A percentile compares a stretch with the other conserved stretches of the same genome.
Evolutionary conservation across 768 basidiomycete genomes (phyloP).

Genomic region (Asterophora parasitica): DNA sequence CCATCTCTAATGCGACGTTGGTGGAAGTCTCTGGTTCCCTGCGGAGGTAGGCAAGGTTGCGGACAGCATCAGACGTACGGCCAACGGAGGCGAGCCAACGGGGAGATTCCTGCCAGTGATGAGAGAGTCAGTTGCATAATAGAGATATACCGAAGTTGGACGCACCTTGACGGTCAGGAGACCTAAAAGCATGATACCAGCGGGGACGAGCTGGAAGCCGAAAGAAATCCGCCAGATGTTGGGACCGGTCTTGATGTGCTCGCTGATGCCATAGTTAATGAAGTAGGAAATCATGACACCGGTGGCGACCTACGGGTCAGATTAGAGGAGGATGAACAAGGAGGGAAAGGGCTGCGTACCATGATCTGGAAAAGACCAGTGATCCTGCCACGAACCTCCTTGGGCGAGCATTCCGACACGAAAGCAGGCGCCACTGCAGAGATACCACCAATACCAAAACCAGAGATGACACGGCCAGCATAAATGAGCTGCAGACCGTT

Average conservation of each 20-base stretch:
- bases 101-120: constrained; percentile 69
- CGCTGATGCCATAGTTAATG: constrained; percentile 61
- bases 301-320: constrained; percentile 44
- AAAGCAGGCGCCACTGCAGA: constrained; percentile 81
- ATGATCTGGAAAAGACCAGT: constrained; percentile 86
- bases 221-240: constrained; percentile 70
- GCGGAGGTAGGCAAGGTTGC: constrained; percentile 64
- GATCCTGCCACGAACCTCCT: constrained; percentile 80
- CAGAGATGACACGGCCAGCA: constrained; percentile 74
- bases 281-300: constrained; percentile 87
- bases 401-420: constrained; percentile 85
- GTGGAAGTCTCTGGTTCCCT: constrained; percentile 35
- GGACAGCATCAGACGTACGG: constrained; percentile 45
- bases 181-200: constrained; percentile 61
- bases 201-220: constrained; percentile 64
- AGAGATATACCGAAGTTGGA: constrained; percentile 4
- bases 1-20: constrained; percentile 54
- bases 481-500: constrained; percentile 69
- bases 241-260: constrained; percentile 43
- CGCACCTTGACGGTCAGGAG: constrained; percentile 56
- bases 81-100: constrained; percentile 71
- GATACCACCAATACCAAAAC: constrained; percentile 79
- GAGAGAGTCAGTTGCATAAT: constrained; percentile 17
- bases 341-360: constrained; percentile 29
- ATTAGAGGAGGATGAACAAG: neutral